Percentiles rank a stretch among this genome's conserved stretches.
Conservation (phyloP, 805 yeast species). For the Lipomyces starkeyi region DNA sequence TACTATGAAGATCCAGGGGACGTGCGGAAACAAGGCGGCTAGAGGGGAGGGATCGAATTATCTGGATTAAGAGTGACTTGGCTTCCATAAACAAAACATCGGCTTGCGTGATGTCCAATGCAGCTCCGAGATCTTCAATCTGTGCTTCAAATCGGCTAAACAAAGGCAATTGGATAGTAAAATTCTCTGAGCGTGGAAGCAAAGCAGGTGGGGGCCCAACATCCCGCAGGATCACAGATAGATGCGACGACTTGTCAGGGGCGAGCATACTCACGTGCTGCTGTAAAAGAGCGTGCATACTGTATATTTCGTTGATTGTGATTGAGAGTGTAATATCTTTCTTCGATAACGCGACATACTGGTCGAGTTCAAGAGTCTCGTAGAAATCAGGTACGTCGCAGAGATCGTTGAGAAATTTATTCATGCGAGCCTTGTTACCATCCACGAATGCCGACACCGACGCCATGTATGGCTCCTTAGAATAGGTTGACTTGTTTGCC, state of each 20-base stretch:
- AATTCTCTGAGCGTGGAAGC: slow-evolving; percentile 43
- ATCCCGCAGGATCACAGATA: slow-evolving; percentile 42
- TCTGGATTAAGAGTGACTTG: slow-evolving; percentile 46
- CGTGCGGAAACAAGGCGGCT: slow-evolving; percentile 38
- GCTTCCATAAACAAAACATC: slow-evolving; percentile 48
- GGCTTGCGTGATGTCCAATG: slow-evolving; percentile 42
- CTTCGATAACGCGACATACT: slow-evolving; percentile 48
- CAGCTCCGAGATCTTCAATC: slow-evolving; percentile 41
- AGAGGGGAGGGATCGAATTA: slow-evolving; percentile 47
- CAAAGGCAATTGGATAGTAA: slow-evolving; percentile 44
- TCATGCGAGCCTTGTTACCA: slow-evolving; percentile 43
- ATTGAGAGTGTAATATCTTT: slow-evolving; percentile 45
- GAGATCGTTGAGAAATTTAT: slow-evolving; percentile 45
- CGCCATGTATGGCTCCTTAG: slow-evolving; percentile 55
- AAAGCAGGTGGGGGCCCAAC: slow-evolving; percentile 45
- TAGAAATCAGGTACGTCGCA: slow-evolving; percentile 51
- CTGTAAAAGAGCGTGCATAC: slow-evolving; percentile 47
- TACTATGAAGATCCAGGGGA: slow-evolving; percentile 42
- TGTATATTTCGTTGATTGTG: slow-evolving; percentile 46
- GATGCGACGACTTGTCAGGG: slow-evolving; percentile 34
- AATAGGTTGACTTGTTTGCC: slow-evolving; percentile 77
- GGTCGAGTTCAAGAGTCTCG: slow-evolving; percentile 49
- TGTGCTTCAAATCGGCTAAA: slow-evolving; percentile 46
- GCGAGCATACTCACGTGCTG: slow-evolving; percentile 41
- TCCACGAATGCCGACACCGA: slow-evolving; percentile 42